Conservation (phyloP, 1,284 basidiomycete genomes). For the Mycosarcoma mackinlayi region DNA sequence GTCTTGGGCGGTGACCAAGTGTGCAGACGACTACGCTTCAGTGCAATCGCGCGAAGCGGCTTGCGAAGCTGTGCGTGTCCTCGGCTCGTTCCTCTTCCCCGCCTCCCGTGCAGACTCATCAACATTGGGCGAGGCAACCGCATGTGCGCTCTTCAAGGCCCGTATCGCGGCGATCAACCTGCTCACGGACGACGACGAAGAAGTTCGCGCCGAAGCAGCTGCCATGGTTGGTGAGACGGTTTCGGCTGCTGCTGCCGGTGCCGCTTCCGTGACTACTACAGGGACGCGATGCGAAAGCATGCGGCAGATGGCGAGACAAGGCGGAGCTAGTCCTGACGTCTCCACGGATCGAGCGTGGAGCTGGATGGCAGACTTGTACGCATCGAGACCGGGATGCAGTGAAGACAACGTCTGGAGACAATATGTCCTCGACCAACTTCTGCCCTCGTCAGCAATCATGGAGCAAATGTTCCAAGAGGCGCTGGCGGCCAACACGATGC, state of each 20-base stretch:
- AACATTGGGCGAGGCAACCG: neutral
- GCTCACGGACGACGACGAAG: constrained; percentile 53
- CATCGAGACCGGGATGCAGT: neutral
- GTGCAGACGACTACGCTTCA: constrained; percentile 42
- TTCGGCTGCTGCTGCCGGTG: constrained; percentile 2
- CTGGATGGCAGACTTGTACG: constrained; percentile 49
- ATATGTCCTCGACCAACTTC: constrained; percentile 32
- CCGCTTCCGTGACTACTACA: neutral
- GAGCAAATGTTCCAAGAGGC: constrained; percentile 36
- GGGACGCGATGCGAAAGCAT: constrained; percentile 28
- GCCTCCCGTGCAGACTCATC: neutral
- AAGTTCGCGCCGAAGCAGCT: constrained; percentile 47
- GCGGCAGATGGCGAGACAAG: constrained; percentile 28
- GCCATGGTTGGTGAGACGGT: constrained; percentile 46
- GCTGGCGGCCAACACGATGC: constrained; percentile 25
- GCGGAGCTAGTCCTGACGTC: constrained; percentile 40
- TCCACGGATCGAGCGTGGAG: constrained; percentile 48
- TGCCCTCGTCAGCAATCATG: constrained; percentile 13
- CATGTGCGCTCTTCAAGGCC: constrained; percentile 26
- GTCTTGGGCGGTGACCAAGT: constrained; percentile 24
- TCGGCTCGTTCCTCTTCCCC: constrained; percentile 38
- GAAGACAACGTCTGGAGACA: constrained; percentile 19
- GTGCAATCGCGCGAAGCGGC: constrained; percentile 52
- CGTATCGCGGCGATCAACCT: constrained; percentile 43
- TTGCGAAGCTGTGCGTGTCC: constrained; percentile 22